phyloP scores from a whole-genome alignment of 2,329 filamentous ascomycete species.

The Cladophialophora immunda region DNA sequence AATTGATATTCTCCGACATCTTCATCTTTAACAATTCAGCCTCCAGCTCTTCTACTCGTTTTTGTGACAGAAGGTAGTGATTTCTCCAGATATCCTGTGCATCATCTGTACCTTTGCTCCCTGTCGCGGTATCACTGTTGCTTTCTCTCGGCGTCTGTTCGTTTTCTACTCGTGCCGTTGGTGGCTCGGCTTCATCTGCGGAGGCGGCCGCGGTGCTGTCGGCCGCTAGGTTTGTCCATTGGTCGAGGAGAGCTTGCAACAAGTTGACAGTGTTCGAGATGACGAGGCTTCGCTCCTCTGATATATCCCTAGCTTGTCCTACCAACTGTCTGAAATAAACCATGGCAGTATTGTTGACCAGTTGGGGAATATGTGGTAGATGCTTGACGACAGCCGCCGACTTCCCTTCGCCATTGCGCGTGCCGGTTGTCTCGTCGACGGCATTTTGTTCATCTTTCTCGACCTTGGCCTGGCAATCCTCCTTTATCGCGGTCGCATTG shows the following conservation, averaged over 20 bases:
- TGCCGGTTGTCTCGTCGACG: not conserved
- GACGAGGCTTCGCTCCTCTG: conserved; percentile 13
- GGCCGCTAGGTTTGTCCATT: conserved; percentile 20
- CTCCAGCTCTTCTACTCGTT: not conserved
- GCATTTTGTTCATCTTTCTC: conserved; percentile 11
- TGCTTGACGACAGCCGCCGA: conserved; percentile 4
- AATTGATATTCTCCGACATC: not conserved
- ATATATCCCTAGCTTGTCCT: not conserved
- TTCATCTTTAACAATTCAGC: not conserved
- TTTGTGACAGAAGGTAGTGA: not conserved
- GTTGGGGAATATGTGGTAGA: not conserved
- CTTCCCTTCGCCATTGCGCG: not conserved
- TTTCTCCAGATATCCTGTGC: not conserved
- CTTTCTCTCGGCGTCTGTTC: not conserved
- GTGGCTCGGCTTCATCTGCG: not conserved
- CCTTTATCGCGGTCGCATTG: conserved; percentile 8
- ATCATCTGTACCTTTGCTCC: no score
- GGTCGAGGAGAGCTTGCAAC: conserved; percentile 9
- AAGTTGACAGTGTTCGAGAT: conserved; percentile 11
- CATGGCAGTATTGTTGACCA: not conserved
- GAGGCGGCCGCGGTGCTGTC: not conserved
- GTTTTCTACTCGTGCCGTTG: not conserved
- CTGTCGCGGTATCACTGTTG: not conserved
- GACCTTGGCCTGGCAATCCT: conserved; percentile 18
- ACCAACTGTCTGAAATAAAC: conserved; percentile 6